phyloP scores from a whole-genome alignment of 257 asterid genomes.

The Plantago ovata region DNA sequence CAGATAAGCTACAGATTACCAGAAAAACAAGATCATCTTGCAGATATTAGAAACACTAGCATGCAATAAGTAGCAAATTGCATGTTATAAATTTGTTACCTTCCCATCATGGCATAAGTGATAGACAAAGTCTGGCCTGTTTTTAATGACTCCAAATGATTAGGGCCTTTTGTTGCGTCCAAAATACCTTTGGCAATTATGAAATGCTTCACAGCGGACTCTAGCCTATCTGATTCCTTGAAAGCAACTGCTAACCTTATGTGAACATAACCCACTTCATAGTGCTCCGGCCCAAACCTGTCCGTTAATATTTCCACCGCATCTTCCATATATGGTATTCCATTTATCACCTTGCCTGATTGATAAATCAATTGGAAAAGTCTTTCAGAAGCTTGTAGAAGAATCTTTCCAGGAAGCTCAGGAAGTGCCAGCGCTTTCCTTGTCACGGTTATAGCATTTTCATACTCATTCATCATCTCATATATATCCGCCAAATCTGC shows the following conservation, averaged over 20 bases:
- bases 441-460: not conserved
- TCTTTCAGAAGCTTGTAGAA: no score
- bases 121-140: not conserved
- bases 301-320: not conserved
- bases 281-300: not conserved
- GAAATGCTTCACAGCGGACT: not conserved
- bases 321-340: not conserved
- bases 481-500: not conserved
- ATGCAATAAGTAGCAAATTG: not conserved
- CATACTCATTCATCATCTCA: not conserved
- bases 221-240: not conserved
- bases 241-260: not conserved
- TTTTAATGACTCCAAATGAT: not conserved
- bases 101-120: not conserved
- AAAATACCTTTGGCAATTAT: not conserved
- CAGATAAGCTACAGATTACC: not conserved
- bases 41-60: not conserved
- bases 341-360: not conserved
- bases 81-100: not conserved
- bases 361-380: not conserved
- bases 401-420: not conserved
- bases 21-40: not conserved
- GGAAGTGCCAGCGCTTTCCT: not conserved
- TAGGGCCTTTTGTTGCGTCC: not conserved
- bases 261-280: not conserved